Conservation (phyloP, 2,329 filamentous ascomycete species). For the Ophidiomyces ophidiicola region DNA sequence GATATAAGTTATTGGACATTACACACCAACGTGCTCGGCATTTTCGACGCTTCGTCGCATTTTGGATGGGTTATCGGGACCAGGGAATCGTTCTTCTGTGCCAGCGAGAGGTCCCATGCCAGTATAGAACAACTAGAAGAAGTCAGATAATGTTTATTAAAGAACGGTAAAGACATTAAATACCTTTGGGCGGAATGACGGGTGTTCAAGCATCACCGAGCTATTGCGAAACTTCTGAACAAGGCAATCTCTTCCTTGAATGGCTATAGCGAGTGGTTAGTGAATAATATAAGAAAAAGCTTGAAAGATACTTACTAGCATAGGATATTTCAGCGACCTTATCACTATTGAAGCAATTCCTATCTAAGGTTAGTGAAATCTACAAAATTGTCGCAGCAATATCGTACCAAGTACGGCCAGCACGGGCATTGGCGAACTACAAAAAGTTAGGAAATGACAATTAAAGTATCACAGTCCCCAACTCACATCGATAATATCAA, state of each 20-base stretch:
- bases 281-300: constrained; percentile 4
- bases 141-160: constrained; percentile 35
- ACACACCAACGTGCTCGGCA: constrained; percentile 67
- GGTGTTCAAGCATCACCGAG: constrained; percentile 80
- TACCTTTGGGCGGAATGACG: constrained; percentile 74
- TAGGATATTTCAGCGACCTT: constrained; percentile 88
- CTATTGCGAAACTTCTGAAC: constrained; percentile 95
- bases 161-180: constrained; percentile 11
- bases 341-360: constrained; percentile 70
- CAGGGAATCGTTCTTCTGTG: constrained; percentile 61
- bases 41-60: constrained; percentile 80
- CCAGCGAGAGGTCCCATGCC: constrained; percentile 45
- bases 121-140: constrained; percentile 45
- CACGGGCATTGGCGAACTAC: constrained; percentile 60
- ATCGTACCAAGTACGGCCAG: constrained; percentile 56
- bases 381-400: neutral
- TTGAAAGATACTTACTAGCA: constrained; percentile 54
- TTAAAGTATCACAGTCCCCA: neutral
- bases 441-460: constrained; percentile 19
- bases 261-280: constrained; percentile 44
- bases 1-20: constrained; percentile 2
- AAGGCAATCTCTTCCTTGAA: constrained; percentile 82
- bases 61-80: constrained; percentile 73
- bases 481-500: constrained; percentile 59
- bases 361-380: constrained; percentile 24